phyloP scores from a whole-genome alignment of 2,329 filamentous ascomycete species.

The Triangularia setosa region DNA sequence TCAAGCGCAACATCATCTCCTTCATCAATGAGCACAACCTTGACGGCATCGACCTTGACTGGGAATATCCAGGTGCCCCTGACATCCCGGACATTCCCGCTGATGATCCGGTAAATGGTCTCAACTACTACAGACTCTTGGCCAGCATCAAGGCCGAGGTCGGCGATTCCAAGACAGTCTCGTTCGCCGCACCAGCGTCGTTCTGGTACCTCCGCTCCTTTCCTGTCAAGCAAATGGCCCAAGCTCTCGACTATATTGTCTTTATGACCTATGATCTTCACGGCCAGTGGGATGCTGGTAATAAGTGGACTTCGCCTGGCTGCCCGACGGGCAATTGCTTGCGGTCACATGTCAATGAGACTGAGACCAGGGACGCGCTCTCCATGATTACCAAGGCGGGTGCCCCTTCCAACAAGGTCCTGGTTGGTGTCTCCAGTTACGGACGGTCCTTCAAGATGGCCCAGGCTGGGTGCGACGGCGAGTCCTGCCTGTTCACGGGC shows the following conservation, averaged over 20 bases:
- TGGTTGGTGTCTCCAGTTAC: conserved; percentile 16
- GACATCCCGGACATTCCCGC: neutral
- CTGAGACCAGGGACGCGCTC: neutral
- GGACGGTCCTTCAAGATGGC: conserved; percentile 15
- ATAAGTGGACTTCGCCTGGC: conserved; percentile 25
- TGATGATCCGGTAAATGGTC: neutral
- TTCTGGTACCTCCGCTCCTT: conserved; percentile 14
- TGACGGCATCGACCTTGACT: conserved; percentile 9
- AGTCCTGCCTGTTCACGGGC: conserved; percentile 8
- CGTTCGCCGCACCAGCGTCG: conserved; percentile 11
- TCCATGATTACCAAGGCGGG: conserved; percentile 17
- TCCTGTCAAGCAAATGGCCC: conserved; percentile 20
- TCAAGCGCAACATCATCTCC: neutral
- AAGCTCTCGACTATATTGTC: conserved; percentile 17
- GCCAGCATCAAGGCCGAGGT: neutral
- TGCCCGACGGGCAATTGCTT: conserved; percentile 34
- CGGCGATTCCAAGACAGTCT: conserved; percentile 1
- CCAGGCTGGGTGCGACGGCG: conserved; percentile 5
- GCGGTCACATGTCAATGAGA: conserved; percentile 28
- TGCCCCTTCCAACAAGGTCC: conserved; percentile 9
- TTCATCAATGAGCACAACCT: conserved; percentile 2
- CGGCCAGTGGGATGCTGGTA: conserved; percentile 31
- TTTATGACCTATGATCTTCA: conserved; percentile 32
- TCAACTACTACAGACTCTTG: neutral
- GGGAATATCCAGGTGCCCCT: conserved; percentile 6